Evolutionary conservation across 805 yeast species (phyloP).

Genomic region (Kazachstania taianensis): DNA sequence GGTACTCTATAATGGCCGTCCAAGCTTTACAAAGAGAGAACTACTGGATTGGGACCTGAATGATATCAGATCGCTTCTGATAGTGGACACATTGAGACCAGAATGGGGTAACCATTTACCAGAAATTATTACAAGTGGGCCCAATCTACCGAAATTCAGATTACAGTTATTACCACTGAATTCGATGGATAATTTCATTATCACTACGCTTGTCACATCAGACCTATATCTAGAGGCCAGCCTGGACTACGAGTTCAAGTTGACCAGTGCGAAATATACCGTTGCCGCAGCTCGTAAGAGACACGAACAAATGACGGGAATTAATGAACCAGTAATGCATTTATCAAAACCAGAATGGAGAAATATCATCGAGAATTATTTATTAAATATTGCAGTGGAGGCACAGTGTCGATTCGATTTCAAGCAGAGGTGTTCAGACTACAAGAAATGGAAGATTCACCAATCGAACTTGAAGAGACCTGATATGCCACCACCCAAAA

Average conservation of each 20-base stretch:
- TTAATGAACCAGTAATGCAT: conserved; percentile 22
- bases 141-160: conserved; percentile 32
- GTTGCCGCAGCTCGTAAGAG: conserved; percentile 46
- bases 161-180: conserved; percentile 44
- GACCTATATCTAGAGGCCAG: conserved; percentile 60
- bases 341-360: conserved; percentile 59
- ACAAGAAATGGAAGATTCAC: conserved; percentile 34
- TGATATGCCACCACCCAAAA: conserved; percentile 29
- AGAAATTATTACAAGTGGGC: conserved; percentile 20
- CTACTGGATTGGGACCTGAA: conserved; percentile 63
- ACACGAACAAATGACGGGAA: conserved; percentile 30
- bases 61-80: conserved; percentile 55
- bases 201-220: conserved; percentile 40
- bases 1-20: conserved; percentile 46
- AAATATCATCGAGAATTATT: conserved; percentile 59
- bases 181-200: conserved; percentile 40
- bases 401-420: conserved; percentile 63
- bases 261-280: conserved; percentile 53
- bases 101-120: conserved; percentile 52
- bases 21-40: conserved; percentile 50
- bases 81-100: conserved; percentile 39
- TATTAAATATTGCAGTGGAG: conserved; percentile 56
- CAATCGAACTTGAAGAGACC: conserved; percentile 21
- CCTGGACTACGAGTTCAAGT: conserved; percentile 42
- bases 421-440: conserved; percentile 39